Evolutionary conservation across 2,329 filamentous ascomycete genomes (phyloP).

Genomic region (Xylaria hypoxylon): DNA sequence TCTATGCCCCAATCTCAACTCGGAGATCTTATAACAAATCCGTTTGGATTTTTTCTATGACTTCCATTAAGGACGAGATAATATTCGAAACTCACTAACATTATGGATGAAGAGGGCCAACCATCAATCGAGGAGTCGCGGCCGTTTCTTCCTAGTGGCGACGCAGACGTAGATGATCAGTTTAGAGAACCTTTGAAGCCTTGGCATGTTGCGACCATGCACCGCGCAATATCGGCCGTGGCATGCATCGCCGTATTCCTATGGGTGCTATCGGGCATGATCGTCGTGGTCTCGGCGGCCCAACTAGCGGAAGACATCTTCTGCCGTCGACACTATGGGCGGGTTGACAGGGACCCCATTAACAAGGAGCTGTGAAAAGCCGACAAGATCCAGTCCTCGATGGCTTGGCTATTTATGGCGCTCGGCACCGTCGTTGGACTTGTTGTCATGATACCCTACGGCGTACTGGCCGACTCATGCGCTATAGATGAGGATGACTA

Average conservation of each 20-base stretch:
- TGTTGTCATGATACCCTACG: conserved; percentile 36
- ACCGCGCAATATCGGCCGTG: conserved; percentile 7
- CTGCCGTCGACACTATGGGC: conserved; percentile 17
- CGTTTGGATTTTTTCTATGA: neutral
- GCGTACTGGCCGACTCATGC: conserved; percentile 18
- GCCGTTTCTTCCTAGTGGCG: conserved; percentile 6
- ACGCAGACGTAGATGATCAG: neutral
- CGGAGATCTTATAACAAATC: neutral
- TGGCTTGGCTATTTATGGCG: conserved; percentile 31
- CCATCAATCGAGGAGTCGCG: neutral
- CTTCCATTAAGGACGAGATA: neutral
- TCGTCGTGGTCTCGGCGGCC: conserved; percentile 6
- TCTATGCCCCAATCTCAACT: neutral
- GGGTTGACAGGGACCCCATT: conserved; percentile 15
- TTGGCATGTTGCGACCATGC: conserved; percentile 12
- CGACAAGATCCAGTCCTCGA: conserved; percentile 23
- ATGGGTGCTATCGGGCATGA: conserved; percentile 25
- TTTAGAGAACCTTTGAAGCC: neutral
- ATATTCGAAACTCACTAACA: too few relatives aligned
- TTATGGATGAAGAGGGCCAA: conserved; percentile 16
- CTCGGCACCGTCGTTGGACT: conserved; percentile 33
- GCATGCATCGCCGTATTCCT: conserved; percentile 14
- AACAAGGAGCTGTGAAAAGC: conserved; percentile 37
- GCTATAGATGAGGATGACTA: neutral
- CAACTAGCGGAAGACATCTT: conserved; percentile 18